Percentiles rank a stretch among this genome's conserved stretches.
Conservation (phyloP, 129 eudicot genomes). For the Lactuca saligna region DNA sequence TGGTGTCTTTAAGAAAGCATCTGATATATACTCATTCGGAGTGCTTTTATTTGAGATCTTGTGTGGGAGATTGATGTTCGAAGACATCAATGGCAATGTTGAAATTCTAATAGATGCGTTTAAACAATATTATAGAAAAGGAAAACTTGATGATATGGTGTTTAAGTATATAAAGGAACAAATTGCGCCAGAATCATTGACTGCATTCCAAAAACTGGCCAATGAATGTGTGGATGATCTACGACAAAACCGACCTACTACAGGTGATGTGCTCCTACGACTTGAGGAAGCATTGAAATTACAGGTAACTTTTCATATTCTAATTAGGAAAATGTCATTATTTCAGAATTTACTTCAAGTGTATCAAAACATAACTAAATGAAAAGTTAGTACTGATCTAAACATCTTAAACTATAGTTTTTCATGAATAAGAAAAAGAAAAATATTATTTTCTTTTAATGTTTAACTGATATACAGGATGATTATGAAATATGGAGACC, state of each 20-base stretch:
- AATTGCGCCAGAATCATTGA: background rate
- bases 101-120: background rate
- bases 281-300: constrained; percentile 6
- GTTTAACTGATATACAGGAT: background rate
- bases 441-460: too few species aligned
- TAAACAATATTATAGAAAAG: background rate
- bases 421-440: background rate
- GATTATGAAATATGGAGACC: constrained; percentile 20
- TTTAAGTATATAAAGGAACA: background rate
- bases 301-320: background rate
- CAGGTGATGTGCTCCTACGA: background rate
- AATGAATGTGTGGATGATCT: background rate
- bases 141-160: background rate
- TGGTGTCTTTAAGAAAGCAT: background rate
- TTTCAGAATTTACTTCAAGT: too few species aligned
- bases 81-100: background rate
- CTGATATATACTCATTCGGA: constrained; percentile 3
- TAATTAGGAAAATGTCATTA: too few species aligned
- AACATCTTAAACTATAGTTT: background rate
- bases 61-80: background rate
- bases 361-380: background rate
- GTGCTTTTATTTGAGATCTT: constrained; percentile 8
- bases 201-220: background rate
- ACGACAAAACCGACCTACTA: background rate
- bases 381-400: background rate